Percentiles rank a stretch among this genome's conserved stretches.
phyloP scores from a whole-genome alignment of 2,329 filamentous ascomycete genomes.

The Diaporthe nobilis region DNA sequence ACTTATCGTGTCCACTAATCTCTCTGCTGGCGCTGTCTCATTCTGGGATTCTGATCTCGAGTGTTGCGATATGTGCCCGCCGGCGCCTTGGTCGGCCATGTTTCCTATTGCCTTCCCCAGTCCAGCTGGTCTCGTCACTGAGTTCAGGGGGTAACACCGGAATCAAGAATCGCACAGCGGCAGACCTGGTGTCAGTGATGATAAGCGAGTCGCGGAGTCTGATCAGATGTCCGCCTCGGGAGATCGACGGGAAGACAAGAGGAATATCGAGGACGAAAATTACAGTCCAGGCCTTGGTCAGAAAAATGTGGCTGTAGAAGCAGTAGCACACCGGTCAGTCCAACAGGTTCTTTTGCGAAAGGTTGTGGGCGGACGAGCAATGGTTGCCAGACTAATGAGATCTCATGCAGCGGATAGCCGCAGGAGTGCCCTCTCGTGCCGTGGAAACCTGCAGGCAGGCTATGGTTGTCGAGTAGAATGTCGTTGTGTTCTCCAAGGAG shows the following conservation, averaged over 20 bases:
- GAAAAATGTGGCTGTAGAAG: constrained; percentile 27
- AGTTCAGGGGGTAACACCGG: not conserved
- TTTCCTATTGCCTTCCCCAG: constrained; percentile 44
- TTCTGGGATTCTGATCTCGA: constrained; percentile 59
- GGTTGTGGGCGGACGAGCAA: not conserved
- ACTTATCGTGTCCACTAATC: constrained; percentile 55
- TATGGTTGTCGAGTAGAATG: constrained; percentile 24
- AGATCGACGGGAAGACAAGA: constrained; percentile 16
- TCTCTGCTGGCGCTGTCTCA: constrained; percentile 58
- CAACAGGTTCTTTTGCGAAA: constrained; percentile 17
- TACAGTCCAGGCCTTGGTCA: constrained; percentile 13
- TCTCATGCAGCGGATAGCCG: constrained; percentile 33
- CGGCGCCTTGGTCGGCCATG: constrained; percentile 63
- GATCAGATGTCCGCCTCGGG: not conserved
- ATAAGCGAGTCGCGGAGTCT: constrained; percentile 1
- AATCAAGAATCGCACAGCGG: not conserved
- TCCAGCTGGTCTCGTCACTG: constrained; percentile 31
- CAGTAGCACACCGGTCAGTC: constrained; percentile 35
- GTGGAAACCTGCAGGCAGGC: constrained; percentile 25
- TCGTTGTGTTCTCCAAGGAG: constrained; percentile 26
- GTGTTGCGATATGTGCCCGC: constrained; percentile 56
- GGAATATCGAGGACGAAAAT: constrained; percentile 21
- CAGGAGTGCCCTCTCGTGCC: constrained; percentile 19
- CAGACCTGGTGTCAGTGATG: constrained; percentile 11
- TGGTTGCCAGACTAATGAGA: constrained; percentile 25